Base-by-base conservation (phyloP, 495 filamentous ascomycete genomes). In the Annulohypoxylon nitens region DNA sequence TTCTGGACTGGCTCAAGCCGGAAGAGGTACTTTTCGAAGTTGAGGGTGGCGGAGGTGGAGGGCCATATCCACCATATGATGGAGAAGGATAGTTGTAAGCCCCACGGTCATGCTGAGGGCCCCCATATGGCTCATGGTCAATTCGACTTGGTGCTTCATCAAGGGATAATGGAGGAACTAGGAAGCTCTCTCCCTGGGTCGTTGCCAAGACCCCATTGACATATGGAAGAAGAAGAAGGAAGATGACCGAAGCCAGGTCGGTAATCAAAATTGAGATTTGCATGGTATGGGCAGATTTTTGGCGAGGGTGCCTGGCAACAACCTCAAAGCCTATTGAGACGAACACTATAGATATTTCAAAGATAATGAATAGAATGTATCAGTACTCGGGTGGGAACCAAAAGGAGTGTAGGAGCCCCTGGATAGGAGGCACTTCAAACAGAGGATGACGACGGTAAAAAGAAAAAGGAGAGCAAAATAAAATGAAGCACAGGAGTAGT, bases 21-120 rank as follows among this genome's bases (percentile, higher is more conserved):
- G 69, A 63, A 33, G 64, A 70, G 6, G 53, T 36, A 48, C 62
- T 34, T 37, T 68, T 64, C 20, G 73, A 67, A 41, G 77, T 78
- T 9, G 77, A 76, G 12, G 64, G 33, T 10, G 33, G 61, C 18
- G 76, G 71, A 18, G 80, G 77, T 34, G 80, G 79, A 39, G 80
- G 82, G 1, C 79, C 79, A 67, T 85, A 84, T 65, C 82, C 81
- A 55, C 79, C 83, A 75, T 86, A 84, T 4, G 69, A 71, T 30
- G 75, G 60, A 54, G 76, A 74, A 43, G 82, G 78, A 73, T 81
- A 80, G 20, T 78, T 76, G 63, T 85, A 82, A 8, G 76, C 79
- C 33, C 69, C 80, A 41, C 66, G 74, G 16, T 79, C 66, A 36
- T 70, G 73, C 16, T 64, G 43, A 43, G 71, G 75, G 7, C 69